Conservation (phyloP, 345 rosid genomes). For the Citrus mangshanensis region DNA sequence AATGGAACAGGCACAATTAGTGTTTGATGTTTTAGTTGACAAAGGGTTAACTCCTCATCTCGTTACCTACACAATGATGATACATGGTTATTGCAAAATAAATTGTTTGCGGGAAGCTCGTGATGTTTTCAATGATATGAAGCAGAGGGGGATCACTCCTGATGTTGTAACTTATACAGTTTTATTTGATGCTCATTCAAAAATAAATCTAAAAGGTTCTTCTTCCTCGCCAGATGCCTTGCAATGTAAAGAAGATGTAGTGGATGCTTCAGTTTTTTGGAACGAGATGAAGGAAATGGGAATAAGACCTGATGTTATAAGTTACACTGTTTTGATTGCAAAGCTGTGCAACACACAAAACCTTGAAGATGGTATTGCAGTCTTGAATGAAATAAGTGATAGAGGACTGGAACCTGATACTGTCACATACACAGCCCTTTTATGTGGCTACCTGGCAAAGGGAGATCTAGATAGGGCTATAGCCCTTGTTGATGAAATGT, state of each 20-base stretch:
- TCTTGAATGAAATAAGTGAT: slow-evolving; percentile 30
- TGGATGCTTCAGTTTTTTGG: slow-evolving; percentile 27
- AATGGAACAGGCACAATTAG: slow-evolving; percentile 32
- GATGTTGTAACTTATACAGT: slow-evolving; percentile 67
- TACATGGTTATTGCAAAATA: slow-evolving; percentile 51
- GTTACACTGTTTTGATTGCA: slow-evolving; percentile 66
- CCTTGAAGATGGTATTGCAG: slow-evolving; percentile 33
- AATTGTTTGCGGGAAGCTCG: slow-evolving; percentile 39
- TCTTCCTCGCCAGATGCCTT: background rate
- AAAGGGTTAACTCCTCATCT: slow-evolving; percentile 49
- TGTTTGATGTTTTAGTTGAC: slow-evolving; percentile 33
- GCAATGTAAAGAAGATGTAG: background rate
- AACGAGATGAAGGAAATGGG: slow-evolving; percentile 37
- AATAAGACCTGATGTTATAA: slow-evolving; percentile 51
- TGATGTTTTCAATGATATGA: slow-evolving; percentile 55
- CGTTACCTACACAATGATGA: slow-evolving; percentile 63
- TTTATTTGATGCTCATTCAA: slow-evolving; percentile 46
- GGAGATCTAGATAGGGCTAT: slow-evolving; percentile 48
- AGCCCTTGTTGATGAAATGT: slow-evolving; percentile 39
- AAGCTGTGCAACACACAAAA: slow-evolving; percentile 47
- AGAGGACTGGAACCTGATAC: slow-evolving; percentile 47
- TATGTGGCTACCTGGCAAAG: slow-evolving; percentile 39
- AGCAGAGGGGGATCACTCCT: slow-evolving; percentile 57
- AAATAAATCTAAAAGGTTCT: slow-evolving; percentile 19
- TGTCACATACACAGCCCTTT: slow-evolving; percentile 53